A percentile compares a stretch with the other conserved stretches of the same genome.
phyloP scores from a whole-genome alignment of 805 yeast genomes.

The Myxozyma lipomycoides region DNA sequence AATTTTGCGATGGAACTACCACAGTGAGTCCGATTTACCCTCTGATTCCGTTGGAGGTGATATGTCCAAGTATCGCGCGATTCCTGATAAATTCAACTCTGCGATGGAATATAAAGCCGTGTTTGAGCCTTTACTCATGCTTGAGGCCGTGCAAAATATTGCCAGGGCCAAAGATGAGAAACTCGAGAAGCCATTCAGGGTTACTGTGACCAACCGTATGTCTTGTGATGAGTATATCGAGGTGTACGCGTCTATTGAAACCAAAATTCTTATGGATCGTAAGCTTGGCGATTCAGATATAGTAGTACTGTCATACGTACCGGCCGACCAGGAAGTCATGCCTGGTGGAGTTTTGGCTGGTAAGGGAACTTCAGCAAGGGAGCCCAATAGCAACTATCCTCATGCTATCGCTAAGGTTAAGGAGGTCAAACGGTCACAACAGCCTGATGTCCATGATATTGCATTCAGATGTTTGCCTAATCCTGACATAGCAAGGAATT shows the following conservation, averaged over 20 bases:
- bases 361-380: conserved; percentile 4
- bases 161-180: conserved; percentile 64
- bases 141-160: conserved; percentile 93
- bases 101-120: conserved; percentile 63
- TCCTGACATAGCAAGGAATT: conserved; percentile 46
- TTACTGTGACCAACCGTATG: conserved; percentile 73
- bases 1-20: conserved; percentile 75
- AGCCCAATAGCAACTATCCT: conserved; percentile 28
- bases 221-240: conserved; percentile 85
- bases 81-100: conserved; percentile 53
- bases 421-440: conserved; percentile 59
- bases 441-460: conserved; percentile 64
- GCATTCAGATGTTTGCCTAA: conserved; percentile 60
- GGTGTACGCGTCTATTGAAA: conserved; percentile 68
- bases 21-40: conserved; percentile 54
- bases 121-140: conserved; percentile 73
- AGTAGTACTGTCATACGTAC: conserved; percentile 56
- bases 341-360: conserved; percentile 2
- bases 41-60: conserved; percentile 42
- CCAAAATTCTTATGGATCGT: conserved; percentile 47
- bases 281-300: conserved; percentile 73
- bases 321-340: conserved; percentile 34
- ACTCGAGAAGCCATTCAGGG: conserved; percentile 56
- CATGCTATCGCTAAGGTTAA: conserved; percentile 78
- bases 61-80: conserved; percentile 42